Evolutionary conservation across 805 yeast species (phyloP), one percentile per base, ranked within the genome.

Genomic region (Metschnikowia lunata): DNA sequence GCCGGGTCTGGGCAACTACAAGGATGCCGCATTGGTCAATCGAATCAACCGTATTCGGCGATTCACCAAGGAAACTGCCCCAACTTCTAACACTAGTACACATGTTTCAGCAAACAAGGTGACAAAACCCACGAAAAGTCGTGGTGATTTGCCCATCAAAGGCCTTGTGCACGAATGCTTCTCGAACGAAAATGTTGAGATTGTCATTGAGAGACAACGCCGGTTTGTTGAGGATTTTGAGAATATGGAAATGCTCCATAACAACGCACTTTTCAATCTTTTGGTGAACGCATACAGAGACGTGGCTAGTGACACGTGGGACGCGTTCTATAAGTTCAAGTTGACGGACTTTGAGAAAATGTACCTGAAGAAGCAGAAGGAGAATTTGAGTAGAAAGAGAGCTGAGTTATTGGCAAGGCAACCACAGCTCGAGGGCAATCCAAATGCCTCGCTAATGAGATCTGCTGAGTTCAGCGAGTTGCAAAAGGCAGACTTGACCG

Each of bases 1-100:
- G 0, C 75, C 74, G 2, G 76, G 76, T 1, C 64, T 69, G 36
- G 75, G 76, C 3, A 71, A 69, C 46, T 71, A 67, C 50, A 71
- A 71, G 48, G 76, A 71, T 51, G 73, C 72, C 1, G 65, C 73
- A 2, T 50, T 71, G 34, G 63, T 68, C 47, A 69, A 66, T 48
- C 58, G 65, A 35, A 66, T 71, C 48, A 71, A 69, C 52, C 61
- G 61, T 40, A 62, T 71, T 36, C 42, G 43, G 45, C 40, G 45
- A n/a, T 50, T 50, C 33, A 32, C 55, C 6, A 33, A 42, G 7
- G 52, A 41, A 3, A 15, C 46, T 7, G 47, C 50, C 2, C 54
- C 54, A 10, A 28, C 42, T 13, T 42, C 37, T 30, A 50, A 50
- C 30, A 66, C 60, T 6, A 43, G 57, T n/a, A 52, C 62, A 1